Conservation (phyloP, 1,139 yeast genomes). For the Yamadazyma kanchanaburiensis region DNA sequence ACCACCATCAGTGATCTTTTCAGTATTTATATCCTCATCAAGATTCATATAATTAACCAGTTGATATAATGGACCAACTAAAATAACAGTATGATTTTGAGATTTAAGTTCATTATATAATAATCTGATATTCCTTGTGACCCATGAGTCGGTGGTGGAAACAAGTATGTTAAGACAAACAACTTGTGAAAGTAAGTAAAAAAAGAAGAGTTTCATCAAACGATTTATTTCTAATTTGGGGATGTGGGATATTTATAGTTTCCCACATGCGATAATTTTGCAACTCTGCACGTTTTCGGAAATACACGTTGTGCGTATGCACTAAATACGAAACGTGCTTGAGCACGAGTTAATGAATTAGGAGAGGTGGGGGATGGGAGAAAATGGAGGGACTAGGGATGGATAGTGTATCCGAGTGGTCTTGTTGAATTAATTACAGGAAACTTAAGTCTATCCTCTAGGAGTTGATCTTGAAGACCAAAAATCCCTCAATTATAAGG, state of each 20-base stretch:
- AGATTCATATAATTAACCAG: constrained; percentile 2
- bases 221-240: background rate
- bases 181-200: constrained; percentile 1
- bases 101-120: constrained; percentile 23
- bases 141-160: constrained; percentile 41
- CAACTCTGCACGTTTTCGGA: background rate
- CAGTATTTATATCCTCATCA: constrained; percentile 1
- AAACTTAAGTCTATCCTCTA: too few species aligned
- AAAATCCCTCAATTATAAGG: too few species aligned
- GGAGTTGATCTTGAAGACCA: too few species aligned
- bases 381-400: too few species aligned
- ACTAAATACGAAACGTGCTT: too few species aligned
- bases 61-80: constrained; percentile 33
- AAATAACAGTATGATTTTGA: constrained; percentile 27
- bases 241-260: too few species aligned
- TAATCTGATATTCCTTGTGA: constrained; percentile 29
- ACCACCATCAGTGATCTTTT: constrained; percentile 23
- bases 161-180: constrained; percentile 25
- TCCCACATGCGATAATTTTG: background rate
- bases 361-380: too few species aligned
- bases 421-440: too few species aligned
- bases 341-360: too few species aligned
- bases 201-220: background rate
- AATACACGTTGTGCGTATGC: too few species aligned
- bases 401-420: too few species aligned